Percentiles rank a stretch among this genome's conserved stretches.
Evolutionary conservation across 139 green algal species (phyloP).

Genomic region (Penium margaritaceum): DNA sequence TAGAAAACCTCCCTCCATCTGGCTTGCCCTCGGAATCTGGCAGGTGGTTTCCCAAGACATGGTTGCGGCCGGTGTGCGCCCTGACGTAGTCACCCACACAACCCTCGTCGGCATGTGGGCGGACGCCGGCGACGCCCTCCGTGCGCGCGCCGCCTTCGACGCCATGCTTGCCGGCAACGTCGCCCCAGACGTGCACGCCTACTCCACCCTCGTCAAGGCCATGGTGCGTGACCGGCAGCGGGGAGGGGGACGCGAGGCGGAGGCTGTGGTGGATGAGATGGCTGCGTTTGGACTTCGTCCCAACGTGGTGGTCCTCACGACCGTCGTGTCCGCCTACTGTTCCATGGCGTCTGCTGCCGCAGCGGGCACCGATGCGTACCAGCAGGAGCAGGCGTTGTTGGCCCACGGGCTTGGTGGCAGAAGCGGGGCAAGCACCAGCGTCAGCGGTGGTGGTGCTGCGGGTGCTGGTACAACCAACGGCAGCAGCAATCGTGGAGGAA

Average conservation of each 20-base stretch:
- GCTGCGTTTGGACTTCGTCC: background rate
- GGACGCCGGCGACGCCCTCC: background rate
- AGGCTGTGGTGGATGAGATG: conserved; percentile 14
- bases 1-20: too few species aligned
- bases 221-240: background rate
- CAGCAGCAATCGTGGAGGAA: too few species aligned
- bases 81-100: conserved; percentile 14
- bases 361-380: too few species aligned
- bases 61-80: background rate
- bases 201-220: conserved; percentile 26
- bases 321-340: background rate
- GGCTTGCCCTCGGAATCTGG: too few species aligned
- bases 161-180: conserved; percentile 3
- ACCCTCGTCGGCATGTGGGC: conserved; percentile 21
- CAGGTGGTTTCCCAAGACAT: too few species aligned
- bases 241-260: conserved; percentile 2
- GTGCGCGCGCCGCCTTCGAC: conserved; percentile 9
- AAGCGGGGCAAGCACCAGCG: too few species aligned
- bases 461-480: too few species aligned
- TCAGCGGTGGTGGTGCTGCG: too few species aligned
- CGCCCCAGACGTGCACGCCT: conserved; percentile 18
- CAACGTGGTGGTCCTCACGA: conserved; percentile 15
- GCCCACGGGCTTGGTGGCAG: too few species aligned
- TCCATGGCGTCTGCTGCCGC: too few species aligned
- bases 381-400: too few species aligned